Percentiles rank a stretch among this genome's conserved stretches.
These are phyloP conservation scores for Diaporthe nobilis DNA, from an alignment of 2,329 filamentous ascomycete species.

Conservation along the genomic window DNA sequence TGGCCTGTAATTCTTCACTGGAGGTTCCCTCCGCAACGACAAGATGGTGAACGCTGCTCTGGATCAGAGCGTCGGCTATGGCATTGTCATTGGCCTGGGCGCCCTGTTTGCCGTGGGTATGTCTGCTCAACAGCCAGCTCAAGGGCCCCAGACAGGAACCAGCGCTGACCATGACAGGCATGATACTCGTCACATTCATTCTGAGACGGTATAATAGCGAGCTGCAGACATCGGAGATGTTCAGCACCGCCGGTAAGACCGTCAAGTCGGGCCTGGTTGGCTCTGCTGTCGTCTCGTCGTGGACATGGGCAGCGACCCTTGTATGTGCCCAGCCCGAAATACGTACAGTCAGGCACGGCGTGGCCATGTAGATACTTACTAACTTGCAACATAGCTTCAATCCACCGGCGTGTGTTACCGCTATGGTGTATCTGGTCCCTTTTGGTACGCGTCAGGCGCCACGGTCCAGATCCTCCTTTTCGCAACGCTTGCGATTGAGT, in stretches of 20 bases:
- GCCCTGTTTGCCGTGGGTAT: constrained; percentile 78
- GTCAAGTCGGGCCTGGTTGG: constrained; percentile 94
- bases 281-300: constrained; percentile 89
- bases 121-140: constrained; percentile 12
- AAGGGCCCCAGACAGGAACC: background rate
- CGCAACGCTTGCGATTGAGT: constrained; percentile 89
- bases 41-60: constrained; percentile 56
- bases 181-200: constrained; percentile 56
- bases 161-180: constrained; percentile 45
- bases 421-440: constrained; percentile 76
- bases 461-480: constrained; percentile 91
- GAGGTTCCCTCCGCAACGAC: background rate
- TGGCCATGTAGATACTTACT: background rate
- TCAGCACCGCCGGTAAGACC: constrained; percentile 89
- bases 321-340: constrained; percentile 65
- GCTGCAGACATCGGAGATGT: constrained; percentile 92
- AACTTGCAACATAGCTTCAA: constrained; percentile 70
- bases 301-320: constrained; percentile 92
- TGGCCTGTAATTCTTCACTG: background rate
- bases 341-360: background rate
- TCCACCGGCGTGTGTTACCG: constrained; percentile 86
- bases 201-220: constrained; percentile 65
- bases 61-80: constrained; percentile 79
- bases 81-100: constrained; percentile 82
- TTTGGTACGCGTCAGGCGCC: constrained; percentile 77